Conservation (phyloP, 2,329 filamentous ascomycete species). For the Thermothelomyces thermophilus region DNA sequence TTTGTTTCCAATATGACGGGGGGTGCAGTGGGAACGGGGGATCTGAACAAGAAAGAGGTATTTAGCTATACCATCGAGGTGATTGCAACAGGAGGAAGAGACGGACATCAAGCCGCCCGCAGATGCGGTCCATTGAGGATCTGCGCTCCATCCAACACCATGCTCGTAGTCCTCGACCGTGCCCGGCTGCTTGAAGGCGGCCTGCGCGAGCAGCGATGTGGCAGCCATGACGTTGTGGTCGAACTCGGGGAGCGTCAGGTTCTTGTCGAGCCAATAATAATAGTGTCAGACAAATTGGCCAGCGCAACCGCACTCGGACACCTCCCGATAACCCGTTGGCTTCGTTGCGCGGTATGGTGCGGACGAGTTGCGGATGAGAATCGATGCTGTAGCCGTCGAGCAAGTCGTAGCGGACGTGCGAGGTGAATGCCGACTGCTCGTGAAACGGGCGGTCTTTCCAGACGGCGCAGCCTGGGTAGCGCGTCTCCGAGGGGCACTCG, state of each 20-base stretch:
- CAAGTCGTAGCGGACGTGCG: slow-evolving; percentile 35
- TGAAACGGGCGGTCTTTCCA: slow-evolving; percentile 35
- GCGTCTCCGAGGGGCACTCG: slow-evolving; percentile 34
- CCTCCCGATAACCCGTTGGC: slow-evolving; percentile 40
- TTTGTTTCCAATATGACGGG: too few relatives aligned
- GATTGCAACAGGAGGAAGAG: not conserved
- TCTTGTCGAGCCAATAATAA: slow-evolving; percentile 40
- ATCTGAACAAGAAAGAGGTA: not conserved
- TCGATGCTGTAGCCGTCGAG: slow-evolving; percentile 29
- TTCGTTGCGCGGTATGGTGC: slow-evolving; percentile 36
- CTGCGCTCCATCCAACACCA: slow-evolving; percentile 16
- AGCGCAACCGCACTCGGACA: slow-evolving; percentile 30
- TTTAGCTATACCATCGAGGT: too few relatives aligned
- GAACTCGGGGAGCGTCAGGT: slow-evolving; percentile 35
- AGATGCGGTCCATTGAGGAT: slow-evolving; percentile 11
- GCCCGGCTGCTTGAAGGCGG: slow-evolving; percentile 10
- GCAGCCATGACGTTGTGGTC: slow-evolving; percentile 25
- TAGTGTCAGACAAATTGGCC: slow-evolving; percentile 39
- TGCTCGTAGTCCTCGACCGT: slow-evolving; percentile 17
- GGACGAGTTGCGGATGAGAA: slow-evolving; percentile 32
- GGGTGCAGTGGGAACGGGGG: too few relatives aligned
- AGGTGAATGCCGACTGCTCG: slow-evolving; percentile 40
- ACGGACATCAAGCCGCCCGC: not conserved
- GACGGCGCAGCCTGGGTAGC: slow-evolving; percentile 23
- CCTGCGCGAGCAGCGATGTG: slow-evolving; percentile 17